phyloP scores from a whole-genome alignment of 192 early-diverging fungal genomes.

The Gryganskiella cystojenkinii region DNA sequence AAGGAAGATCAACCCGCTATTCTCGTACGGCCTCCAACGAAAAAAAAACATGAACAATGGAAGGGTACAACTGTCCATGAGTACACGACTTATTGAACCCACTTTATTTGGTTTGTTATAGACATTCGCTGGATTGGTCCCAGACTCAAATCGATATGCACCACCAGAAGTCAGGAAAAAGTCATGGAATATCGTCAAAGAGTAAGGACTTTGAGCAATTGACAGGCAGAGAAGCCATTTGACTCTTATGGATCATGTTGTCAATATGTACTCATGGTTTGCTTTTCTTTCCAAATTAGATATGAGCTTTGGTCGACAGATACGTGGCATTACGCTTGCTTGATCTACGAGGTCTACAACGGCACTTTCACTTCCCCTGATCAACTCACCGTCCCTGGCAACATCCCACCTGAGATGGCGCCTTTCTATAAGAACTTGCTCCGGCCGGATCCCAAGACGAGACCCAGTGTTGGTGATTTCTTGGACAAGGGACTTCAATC shows the following conservation, averaged over 20 bases:
- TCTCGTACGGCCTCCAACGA: constrained; percentile 56
- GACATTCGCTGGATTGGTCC: constrained; percentile 72
- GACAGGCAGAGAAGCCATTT: neutral
- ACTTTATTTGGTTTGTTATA: constrained; percentile 17
- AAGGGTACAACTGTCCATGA: neutral
- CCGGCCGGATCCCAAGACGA: constrained; percentile 64
- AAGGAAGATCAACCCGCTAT: constrained; percentile 77
- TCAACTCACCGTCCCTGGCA: constrained; percentile 58
- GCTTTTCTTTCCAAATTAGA: constrained; percentile 7
- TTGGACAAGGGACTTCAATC: constrained; percentile 70
- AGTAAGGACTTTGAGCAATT: constrained; percentile 52
- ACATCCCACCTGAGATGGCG: constrained; percentile 73
- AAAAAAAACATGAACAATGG: neutral
- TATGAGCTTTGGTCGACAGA: constrained; percentile 71
- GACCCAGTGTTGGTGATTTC: constrained; percentile 75
- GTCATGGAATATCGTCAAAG: constrained; percentile 68
- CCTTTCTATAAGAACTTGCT: constrained; percentile 72
- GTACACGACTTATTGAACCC: no score
- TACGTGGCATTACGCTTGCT: constrained; percentile 82
- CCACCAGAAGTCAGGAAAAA: constrained; percentile 77
- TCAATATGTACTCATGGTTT: neutral
- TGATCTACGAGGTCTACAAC: constrained; percentile 89
- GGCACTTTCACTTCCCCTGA: constrained; percentile 61
- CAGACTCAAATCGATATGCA: constrained; percentile 74
- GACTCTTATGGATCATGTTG: neutral